These are phyloP conservation scores for Nepenthes gracilis DNA, from an alignment of 148 eudicot species.

Conservation along the genomic window DNA sequence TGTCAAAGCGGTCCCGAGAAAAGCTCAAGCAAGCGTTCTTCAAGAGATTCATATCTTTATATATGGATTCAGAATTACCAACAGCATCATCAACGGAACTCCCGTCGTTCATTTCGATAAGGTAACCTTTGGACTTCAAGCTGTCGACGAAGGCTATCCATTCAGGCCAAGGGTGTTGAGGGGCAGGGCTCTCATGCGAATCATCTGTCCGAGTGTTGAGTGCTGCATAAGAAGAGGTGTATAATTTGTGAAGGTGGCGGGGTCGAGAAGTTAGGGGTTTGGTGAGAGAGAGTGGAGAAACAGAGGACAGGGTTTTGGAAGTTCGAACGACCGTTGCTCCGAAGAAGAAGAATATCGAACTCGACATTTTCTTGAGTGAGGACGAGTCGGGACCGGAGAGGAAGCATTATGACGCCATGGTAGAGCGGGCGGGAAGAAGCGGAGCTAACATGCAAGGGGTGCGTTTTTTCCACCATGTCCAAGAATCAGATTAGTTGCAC, in stretches of 20 bases:
- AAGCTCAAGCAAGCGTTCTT: conserved; percentile 77
- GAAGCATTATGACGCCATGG: too few relatives aligned
- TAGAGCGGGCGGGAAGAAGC: too few relatives aligned
- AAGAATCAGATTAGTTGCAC: too few relatives aligned
- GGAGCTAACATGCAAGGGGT: too few relatives aligned
- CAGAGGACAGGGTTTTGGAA: conserved; percentile 10
- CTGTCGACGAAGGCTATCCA: conserved; percentile 71
- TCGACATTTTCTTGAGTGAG: too few relatives aligned
- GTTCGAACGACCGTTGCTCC: too few relatives aligned
- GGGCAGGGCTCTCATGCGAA: not conserved
- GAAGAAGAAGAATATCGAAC: too few relatives aligned
- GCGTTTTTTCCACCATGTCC: too few relatives aligned
- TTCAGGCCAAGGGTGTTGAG: conserved; percentile 74
- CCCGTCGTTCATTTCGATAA: conserved; percentile 9
- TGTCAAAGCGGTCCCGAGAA: conserved; percentile 69
- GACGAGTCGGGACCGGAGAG: too few relatives aligned
- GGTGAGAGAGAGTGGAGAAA: conserved; percentile 10
- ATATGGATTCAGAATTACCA: conserved; percentile 9
- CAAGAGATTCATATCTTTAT: conserved; percentile 37
- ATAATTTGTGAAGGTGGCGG: not conserved
- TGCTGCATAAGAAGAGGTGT: not conserved
- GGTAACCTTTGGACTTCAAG: conserved; percentile 62
- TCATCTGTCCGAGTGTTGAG: not conserved
- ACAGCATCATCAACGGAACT: not conserved
- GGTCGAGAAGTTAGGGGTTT: conserved; percentile 9